Evolutionary conservation across 2,329 filamentous ascomycete species (phyloP).

Genomic region (Sarocladiaceae sp.): DNA sequence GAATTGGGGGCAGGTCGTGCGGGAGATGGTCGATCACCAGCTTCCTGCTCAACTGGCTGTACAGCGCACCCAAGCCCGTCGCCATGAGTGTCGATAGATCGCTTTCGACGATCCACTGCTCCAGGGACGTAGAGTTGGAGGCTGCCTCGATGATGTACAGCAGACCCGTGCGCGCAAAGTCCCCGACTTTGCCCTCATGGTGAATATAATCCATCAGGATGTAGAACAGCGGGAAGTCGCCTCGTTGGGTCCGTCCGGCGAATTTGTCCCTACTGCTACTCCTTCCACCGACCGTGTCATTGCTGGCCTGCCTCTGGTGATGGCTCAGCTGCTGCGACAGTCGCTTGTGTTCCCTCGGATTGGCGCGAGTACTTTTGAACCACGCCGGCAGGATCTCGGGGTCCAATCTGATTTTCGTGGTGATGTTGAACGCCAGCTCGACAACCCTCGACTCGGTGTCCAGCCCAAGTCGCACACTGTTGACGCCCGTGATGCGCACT

Average conservation of each 20-base stretch:
- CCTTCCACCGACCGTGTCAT: conserved; percentile 25
- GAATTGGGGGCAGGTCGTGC: conserved; percentile 71
- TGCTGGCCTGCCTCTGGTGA: conserved; percentile 23
- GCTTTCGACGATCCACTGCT: conserved; percentile 96
- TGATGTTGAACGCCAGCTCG: conserved; percentile 90
- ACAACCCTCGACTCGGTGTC: conserved; percentile 86
- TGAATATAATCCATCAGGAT: conserved; percentile 95
- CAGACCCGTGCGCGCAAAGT: conserved; percentile 90
- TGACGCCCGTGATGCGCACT: conserved; percentile 67
- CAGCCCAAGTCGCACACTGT: conserved; percentile 64
- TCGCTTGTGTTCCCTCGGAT: conserved; percentile 5
- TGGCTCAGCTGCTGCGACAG: conserved; percentile 17
- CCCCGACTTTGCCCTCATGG: conserved; percentile 86
- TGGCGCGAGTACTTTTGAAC: conserved; percentile 60
- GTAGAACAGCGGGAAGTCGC: conserved; percentile 94
- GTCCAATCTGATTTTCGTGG: conserved; percentile 88
- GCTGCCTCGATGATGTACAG: conserved; percentile 95
- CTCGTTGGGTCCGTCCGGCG: conserved; percentile 76
- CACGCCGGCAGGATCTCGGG: conserved; percentile 82
- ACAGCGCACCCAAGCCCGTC: conserved; percentile 76
- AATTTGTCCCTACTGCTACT: conserved; percentile 68
- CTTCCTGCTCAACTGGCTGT: conserved; percentile 65
- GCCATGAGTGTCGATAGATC: conserved; percentile 97
- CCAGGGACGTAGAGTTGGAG: conserved; percentile 71
- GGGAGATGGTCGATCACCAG: conserved; percentile 72